Conservation (phyloP, 768 basidiomycete genomes). For the Dendrothele bispora region DNA sequence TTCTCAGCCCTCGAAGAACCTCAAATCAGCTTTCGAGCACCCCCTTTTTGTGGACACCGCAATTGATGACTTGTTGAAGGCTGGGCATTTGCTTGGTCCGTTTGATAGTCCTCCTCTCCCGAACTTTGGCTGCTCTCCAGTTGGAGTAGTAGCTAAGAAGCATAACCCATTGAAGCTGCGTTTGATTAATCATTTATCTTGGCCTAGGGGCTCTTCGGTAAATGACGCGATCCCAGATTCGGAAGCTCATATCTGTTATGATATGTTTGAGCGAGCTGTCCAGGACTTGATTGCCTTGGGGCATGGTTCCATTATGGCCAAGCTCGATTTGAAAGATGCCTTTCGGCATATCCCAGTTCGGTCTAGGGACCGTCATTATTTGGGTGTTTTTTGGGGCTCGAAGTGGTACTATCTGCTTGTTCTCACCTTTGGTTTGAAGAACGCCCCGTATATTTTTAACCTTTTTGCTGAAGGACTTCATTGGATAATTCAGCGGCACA, state of each 20-base stretch:
- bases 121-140: conserved; percentile 20
- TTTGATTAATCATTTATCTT: conserved; percentile 27
- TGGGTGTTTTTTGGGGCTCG: conserved; percentile 29
- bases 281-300: conserved; percentile 26
- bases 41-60: conserved; percentile 1
- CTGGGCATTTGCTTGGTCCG: conserved; percentile 19
- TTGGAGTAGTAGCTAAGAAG: conserved; percentile 21
- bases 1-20: conserved; percentile 16
- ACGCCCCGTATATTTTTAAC: too few species aligned
- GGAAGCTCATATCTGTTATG: too few species aligned
- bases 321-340: conserved; percentile 35
- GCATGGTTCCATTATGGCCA: conserved; percentile 26
- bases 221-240: too few species aligned
- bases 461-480: too few species aligned
- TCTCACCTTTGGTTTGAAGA: conserved; percentile 28
- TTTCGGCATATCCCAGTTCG: conserved; percentile 35
- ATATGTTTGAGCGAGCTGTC: conserved; percentile 25
- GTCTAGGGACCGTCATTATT: conserved; percentile 26
- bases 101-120: conserved; percentile 15
- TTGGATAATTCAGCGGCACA: conserved; percentile 35
- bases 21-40: conserved; percentile 21
- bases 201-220: too few species aligned
- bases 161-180: conserved; percentile 18
- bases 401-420: conserved; percentile 27
- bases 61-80: conserved; percentile 6